These are phyloP conservation scores for Puccinia novopanici DNA, from an alignment of 1,284 basidiomycete genomes.

Conservation along the genomic window DNA sequence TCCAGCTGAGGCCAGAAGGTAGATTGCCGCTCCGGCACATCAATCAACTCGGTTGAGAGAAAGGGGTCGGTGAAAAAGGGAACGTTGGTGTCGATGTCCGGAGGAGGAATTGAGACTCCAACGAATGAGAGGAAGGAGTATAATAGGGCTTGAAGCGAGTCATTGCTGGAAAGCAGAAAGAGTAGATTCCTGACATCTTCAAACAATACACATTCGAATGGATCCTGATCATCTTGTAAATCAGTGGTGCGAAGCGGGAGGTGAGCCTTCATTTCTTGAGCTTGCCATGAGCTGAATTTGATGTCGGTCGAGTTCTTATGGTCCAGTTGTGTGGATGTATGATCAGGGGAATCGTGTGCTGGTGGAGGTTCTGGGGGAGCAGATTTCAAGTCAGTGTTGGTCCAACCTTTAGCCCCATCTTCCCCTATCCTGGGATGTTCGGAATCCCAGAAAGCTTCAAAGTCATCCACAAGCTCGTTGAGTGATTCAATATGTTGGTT, in stretches of 20 bases:
- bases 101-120: constrained; percentile 66
- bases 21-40: constrained; percentile 52
- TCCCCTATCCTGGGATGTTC: constrained; percentile 63
- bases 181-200: constrained; percentile 74
- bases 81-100: constrained; percentile 60
- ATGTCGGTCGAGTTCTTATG: constrained; percentile 67
- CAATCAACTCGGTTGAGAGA: constrained; percentile 56
- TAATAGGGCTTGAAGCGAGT: constrained; percentile 69
- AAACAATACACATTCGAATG: constrained; percentile 76
- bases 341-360: not conserved
- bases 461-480: constrained; percentile 56
- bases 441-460: constrained; percentile 64
- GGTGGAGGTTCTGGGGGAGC: constrained; percentile 1
- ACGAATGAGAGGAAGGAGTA: constrained; percentile 75
- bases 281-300: constrained; percentile 70
- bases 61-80: constrained; percentile 60
- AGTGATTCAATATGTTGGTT: constrained; percentile 29
- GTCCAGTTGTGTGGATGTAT: constrained; percentile 43
- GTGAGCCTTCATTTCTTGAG: constrained; percentile 62
- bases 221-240: constrained; percentile 66
- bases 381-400: constrained; percentile 51
- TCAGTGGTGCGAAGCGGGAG: constrained; percentile 68
- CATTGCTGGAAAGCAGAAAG: constrained; percentile 65
- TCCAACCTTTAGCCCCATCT: constrained; percentile 61
- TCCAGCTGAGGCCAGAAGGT: constrained; percentile 54